These are phyloP conservation scores for Terana coerulea DNA, from an alignment of 768 basidiomycete species.

Conservation along the genomic window DNA sequence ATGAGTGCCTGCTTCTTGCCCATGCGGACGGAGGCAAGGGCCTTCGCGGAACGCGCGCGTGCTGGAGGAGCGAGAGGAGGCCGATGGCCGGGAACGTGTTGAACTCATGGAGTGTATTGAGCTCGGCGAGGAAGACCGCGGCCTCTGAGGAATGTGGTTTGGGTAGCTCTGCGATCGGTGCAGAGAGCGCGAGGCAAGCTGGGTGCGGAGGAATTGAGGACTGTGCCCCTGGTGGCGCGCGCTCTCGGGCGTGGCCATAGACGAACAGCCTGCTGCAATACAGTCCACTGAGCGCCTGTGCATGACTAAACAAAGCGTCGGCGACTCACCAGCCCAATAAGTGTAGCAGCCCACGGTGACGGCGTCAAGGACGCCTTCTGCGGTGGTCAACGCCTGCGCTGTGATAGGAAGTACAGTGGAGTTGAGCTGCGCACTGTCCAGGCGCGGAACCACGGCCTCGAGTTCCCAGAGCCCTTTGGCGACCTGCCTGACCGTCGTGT, in stretches of 20 bases:
- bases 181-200: conserved; percentile 9
- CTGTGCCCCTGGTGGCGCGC: neutral
- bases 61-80: conserved; percentile 39
- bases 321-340: conserved; percentile 50
- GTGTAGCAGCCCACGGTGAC: conserved; percentile 71
- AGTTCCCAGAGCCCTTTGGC: conserved; percentile 59
- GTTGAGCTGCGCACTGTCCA: conserved; percentile 35
- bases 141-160: neutral
- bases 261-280: neutral
- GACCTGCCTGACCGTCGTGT: conserved; percentile 59
- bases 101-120: conserved; percentile 1
- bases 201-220: neutral
- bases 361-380: conserved; percentile 54
- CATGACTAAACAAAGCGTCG: conserved; percentile 2
- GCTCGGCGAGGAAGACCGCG: conserved; percentile 9
- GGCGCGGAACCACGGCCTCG: conserved; percentile 55
- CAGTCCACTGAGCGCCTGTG: neutral
- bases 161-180: conserved; percentile 11
- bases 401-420: conserved; percentile 49
- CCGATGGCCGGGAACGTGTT: conserved; percentile 30
- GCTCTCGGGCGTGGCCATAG: neutral
- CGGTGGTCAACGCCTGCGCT: conserved; percentile 57
- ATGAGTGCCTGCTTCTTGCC: conserved; percentile 18
- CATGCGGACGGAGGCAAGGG: conserved; percentile 5
- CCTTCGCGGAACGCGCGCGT: conserved; percentile 17